Evolutionary conservation across 345 rosid genomes (phyloP).

Genomic region (Cardamine resedifolia): DNA sequence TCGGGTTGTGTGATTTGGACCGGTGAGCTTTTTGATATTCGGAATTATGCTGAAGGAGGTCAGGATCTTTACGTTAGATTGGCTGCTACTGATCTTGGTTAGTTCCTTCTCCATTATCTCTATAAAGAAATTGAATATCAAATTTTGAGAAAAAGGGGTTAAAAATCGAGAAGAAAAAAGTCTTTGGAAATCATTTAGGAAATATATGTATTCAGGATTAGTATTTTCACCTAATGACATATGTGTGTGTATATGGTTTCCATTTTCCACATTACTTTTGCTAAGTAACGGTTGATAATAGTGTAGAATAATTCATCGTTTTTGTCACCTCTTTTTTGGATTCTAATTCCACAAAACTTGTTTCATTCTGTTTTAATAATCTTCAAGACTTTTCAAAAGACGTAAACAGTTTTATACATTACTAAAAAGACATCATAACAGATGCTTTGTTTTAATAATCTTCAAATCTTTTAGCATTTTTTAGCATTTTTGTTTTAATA

Average conservation of each 20-base stretch:
- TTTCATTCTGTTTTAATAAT: not conserved
- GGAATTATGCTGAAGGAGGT: slow-evolving; percentile 49
- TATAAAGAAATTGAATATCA: not conserved
- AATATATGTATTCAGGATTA: not conserved
- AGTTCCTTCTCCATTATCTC: slow-evolving; percentile 29
- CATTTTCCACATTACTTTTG: not conserved
- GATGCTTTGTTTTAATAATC: no score
- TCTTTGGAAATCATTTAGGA: not conserved
- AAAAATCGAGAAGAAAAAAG: not conserved
- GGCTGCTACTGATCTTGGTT: slow-evolving; percentile 82
- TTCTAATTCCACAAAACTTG: not conserved
- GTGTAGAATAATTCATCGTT: not conserved
- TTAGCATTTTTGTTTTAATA: no score
- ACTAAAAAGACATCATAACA: not conserved
- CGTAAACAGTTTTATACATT: not conserved
- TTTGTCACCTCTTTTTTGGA: not conserved
- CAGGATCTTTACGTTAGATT: slow-evolving; percentile 71
- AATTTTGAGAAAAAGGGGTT: not conserved
- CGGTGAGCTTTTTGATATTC: slow-evolving; percentile 44
- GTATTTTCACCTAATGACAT: not conserved
- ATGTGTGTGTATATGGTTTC: not conserved
- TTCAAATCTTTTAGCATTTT: no score
- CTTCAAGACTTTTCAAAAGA: not conserved
- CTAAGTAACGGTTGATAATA: not conserved
- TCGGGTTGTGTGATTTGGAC: slow-evolving; percentile 58